These are phyloP conservation scores for Bonia amplexicaulis DNA, from an alignment of 176 grass and related monocot genomes.

Conservation along the genomic window DNA sequence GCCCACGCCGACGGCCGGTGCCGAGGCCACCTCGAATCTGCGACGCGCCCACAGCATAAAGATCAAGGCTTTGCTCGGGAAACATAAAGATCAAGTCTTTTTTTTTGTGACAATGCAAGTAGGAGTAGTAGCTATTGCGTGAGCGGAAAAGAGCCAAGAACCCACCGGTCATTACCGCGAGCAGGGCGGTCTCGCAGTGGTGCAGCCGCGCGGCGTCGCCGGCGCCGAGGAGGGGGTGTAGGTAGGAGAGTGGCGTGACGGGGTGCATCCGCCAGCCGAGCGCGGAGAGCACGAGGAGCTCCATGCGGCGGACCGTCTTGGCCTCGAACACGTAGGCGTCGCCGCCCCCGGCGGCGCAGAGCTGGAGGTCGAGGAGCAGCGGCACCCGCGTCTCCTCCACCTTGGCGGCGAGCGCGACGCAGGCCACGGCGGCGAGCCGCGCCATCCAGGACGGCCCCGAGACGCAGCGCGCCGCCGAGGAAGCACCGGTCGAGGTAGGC, in stretches of 20 bases:
- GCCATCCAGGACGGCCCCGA: slow-evolving; percentile 66
- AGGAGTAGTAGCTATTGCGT: background rate
- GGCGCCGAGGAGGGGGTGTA: slow-evolving; percentile 43
- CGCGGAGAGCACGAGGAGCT: slow-evolving; percentile 68
- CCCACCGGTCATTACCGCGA: slow-evolving; percentile 55
- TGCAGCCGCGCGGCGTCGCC: slow-evolving; percentile 3
- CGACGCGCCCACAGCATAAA: background rate
- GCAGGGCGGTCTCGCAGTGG: slow-evolving; percentile 44
- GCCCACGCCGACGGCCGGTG: slow-evolving; percentile 76
- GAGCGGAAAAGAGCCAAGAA: background rate
- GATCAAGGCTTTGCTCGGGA: background rate
- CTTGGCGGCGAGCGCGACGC: slow-evolving; percentile 74
- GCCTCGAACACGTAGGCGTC: slow-evolving; percentile 54
- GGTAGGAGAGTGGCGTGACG: slow-evolving; percentile 70
- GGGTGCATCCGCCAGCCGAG: slow-evolving; percentile 73
- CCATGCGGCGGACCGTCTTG: slow-evolving; percentile 77
- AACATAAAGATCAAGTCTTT: slow-evolving; percentile 9
- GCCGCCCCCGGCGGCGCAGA: background rate
- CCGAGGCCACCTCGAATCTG: slow-evolving; percentile 82
- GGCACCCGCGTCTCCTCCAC: slow-evolving; percentile 81
- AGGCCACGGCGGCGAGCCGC: slow-evolving; percentile 62
- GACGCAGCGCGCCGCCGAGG: slow-evolving; percentile 40
- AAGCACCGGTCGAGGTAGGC: slow-evolving; percentile 84
- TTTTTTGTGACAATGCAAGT: background rate
- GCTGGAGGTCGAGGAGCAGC: slow-evolving; percentile 67